phyloP scores from a whole-genome alignment of 2,329 filamentous ascomycete genomes.

The Rhytidhysteron rufulum region DNA sequence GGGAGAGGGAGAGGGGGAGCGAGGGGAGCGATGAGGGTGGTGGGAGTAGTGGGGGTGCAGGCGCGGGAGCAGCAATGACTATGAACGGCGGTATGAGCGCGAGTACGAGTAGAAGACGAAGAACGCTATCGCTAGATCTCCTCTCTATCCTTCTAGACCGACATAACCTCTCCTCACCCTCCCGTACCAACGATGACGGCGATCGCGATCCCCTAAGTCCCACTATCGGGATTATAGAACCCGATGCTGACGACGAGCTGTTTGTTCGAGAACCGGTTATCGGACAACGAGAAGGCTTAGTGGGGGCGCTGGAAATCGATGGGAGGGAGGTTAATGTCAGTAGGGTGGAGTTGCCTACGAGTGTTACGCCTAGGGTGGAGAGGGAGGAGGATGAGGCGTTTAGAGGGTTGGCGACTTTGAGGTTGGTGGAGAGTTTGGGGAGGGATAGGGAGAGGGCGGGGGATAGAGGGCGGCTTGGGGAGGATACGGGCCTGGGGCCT shows the following conservation, averaged over 20 bases:
- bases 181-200: too few species aligned
- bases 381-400: not conserved
- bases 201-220: too few species aligned
- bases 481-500: not conserved
- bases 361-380: conserved; percentile 14
- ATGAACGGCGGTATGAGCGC: too few species aligned
- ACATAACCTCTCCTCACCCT: too few species aligned
- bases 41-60: too few species aligned
- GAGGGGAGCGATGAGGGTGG: too few species aligned
- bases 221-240: too few species aligned
- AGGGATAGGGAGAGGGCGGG: not conserved
- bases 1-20: too few species aligned
- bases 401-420: not conserved
- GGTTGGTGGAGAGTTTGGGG: not conserved
- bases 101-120: too few species aligned
- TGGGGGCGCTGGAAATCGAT: conserved; percentile 20
- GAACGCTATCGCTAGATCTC: too few species aligned
- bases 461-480: not conserved
- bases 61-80: too few species aligned
- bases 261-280: conserved; percentile 19
- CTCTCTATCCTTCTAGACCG: too few species aligned
- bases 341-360: conserved; percentile 19
- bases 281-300: conserved; percentile 22
- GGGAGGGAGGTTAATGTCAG: conserved; percentile 12
- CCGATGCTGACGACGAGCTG: not conserved